phyloP scores from a whole-genome alignment of 2,329 filamentous ascomycete genomes.

The Hymenoscyphus infarciens region DNA sequence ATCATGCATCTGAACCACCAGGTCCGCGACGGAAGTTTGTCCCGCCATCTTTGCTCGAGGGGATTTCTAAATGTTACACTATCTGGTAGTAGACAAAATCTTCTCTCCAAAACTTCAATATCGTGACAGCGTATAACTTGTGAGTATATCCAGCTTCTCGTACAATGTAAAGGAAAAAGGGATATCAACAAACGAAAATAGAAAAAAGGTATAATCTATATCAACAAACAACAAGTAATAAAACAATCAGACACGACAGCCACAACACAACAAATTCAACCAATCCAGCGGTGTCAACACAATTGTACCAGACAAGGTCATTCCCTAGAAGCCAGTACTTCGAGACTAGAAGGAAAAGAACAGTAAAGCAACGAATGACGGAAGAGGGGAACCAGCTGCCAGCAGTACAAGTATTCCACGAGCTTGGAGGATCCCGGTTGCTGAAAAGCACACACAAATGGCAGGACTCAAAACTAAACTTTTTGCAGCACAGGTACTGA shows the following conservation, averaged over 20 bases:
- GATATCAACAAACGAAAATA: background rate
- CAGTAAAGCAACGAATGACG: conserved; percentile 5
- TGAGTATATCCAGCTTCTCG: background rate
- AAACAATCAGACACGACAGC: background rate
- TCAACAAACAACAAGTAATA: background rate
- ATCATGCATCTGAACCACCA: conserved; percentile 28
- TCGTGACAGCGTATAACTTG: background rate
- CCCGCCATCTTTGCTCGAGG: conserved; percentile 8
- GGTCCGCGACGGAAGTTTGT: conserved; percentile 20
- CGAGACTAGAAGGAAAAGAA: background rate
- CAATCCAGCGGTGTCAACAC: background rate
- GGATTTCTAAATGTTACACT: conserved; percentile 9
- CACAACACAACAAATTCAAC: background rate
- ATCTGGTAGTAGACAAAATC: conserved; percentile 1
- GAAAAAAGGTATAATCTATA: background rate
- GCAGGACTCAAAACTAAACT: background rate
- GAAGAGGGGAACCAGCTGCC: background rate
- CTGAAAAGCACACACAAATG: background rate
- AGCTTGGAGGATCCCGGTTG: conserved; percentile 1
- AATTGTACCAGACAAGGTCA: conserved; percentile 9
- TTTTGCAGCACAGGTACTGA: background rate
- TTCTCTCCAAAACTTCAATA: background rate
- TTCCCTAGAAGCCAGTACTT: background rate
- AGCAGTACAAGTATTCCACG: background rate
- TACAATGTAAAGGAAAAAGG: background rate